phyloP scores from a whole-genome alignment of 257 asterid species.

The Mentha longifolia region DNA sequence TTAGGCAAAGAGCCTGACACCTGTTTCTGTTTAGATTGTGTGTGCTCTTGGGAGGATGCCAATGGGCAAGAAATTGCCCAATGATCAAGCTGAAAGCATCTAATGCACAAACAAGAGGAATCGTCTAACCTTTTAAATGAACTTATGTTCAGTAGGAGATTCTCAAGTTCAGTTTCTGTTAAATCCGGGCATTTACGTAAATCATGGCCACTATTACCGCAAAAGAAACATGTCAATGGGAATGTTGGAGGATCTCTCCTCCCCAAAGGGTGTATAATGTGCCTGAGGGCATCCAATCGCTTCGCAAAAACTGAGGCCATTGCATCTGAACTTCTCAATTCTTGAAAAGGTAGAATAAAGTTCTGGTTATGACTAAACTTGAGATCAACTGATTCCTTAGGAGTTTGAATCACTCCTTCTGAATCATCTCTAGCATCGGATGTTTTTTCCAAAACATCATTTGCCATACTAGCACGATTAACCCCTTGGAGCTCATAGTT shows the following conservation, averaged over 20 bases:
- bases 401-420: slow-evolving; percentile 33
- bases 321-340: slow-evolving; percentile 49
- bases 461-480: slow-evolving; percentile 26
- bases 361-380: slow-evolving; percentile 30
- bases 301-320: slow-evolving; percentile 65
- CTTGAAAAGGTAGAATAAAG: slow-evolving; percentile 31
- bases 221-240: slow-evolving; percentile 50
- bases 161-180: slow-evolving; percentile 52
- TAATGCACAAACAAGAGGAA: slow-evolving; percentile 53
- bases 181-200: slow-evolving; percentile 50
- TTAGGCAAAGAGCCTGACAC: slow-evolving; percentile 4
- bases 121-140: slow-evolving; percentile 44
- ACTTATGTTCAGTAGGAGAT: slow-evolving; percentile 45
- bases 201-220: slow-evolving; percentile 64
- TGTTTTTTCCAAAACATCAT: slow-evolving; percentile 32
- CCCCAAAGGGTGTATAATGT: slow-evolving; percentile 39
- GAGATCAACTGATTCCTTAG: slow-evolving; percentile 36
- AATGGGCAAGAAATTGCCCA: slow-evolving; percentile 71
- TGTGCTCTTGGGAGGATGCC: slow-evolving; percentile 35
- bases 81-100: slow-evolving; percentile 68
- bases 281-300: slow-evolving; percentile 69
- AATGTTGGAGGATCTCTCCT: slow-evolving; percentile 32
- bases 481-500: slow-evolving; percentile 23
- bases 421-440: slow-evolving; percentile 29
- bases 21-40: slow-evolving; percentile 18